Evolutionary conservation across 2,329 filamentous ascomycete genomes (phyloP).

Genomic region (Lasiodiplodia hormozganensis): DNA sequence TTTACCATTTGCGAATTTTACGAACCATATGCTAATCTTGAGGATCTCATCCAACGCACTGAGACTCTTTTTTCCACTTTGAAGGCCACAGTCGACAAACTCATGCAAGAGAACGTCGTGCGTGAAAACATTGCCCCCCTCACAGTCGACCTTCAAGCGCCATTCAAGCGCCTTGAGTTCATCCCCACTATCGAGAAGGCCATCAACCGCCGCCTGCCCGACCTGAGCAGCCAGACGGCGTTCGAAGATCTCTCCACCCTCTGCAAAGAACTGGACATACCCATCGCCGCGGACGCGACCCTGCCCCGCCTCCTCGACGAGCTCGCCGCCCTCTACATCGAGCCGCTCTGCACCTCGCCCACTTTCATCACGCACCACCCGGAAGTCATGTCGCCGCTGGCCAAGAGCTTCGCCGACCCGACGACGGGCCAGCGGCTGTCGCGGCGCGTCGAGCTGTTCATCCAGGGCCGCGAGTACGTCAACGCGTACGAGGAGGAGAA

Average conservation of each 20-base stretch:
- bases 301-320: conserved; percentile 80
- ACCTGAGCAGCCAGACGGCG: conserved; percentile 59
- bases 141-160: conserved; percentile 53
- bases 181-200: conserved; percentile 76
- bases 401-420: conserved; percentile 82
- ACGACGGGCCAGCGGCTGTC: conserved; percentile 73
- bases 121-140: conserved; percentile 44
- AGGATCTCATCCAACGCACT: conserved; percentile 77
- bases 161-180: conserved; percentile 76
- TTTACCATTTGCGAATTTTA: conserved; percentile 99
- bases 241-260: conserved; percentile 63
- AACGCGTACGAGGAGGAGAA: conserved; percentile 99
- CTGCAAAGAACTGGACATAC: conserved; percentile 59
- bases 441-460: conserved; percentile 84
- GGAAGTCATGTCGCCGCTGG: conserved; percentile 86
- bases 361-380: conserved; percentile 92
- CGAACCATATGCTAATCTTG: conserved; percentile 79
- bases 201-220: conserved; percentile 69
- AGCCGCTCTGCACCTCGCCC: conserved; percentile 74
- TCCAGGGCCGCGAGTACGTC: conserved; percentile 79
- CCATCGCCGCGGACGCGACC: conserved; percentile 60
- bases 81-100: conserved; percentile 48
- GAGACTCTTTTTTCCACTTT: conserved; percentile 68
- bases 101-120: conserved; percentile 54
- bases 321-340: conserved; percentile 77